These are phyloP conservation scores for Skeletonema costatum DNA, from an alignment of 108 stramenopile species.

Conservation along the genomic window DNA sequence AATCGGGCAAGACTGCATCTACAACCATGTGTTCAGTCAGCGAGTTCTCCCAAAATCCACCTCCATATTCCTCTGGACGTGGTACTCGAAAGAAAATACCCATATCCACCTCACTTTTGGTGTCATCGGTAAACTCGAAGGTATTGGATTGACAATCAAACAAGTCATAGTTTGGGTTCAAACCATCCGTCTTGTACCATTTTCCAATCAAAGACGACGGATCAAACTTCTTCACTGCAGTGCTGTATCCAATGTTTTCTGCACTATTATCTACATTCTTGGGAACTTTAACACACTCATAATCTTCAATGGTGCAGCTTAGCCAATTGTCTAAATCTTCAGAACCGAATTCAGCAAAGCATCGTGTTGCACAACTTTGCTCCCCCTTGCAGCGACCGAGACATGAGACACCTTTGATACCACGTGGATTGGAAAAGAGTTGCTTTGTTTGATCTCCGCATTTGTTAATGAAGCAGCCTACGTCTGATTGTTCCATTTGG, in stretches of 20 bases:
- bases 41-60: slow-evolving; percentile 91
- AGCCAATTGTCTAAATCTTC: slow-evolving; percentile 82
- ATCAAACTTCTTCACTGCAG: slow-evolving; percentile 71
- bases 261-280: slow-evolving; percentile 82
- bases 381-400: slow-evolving; percentile 93
- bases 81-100: slow-evolving; percentile 88
- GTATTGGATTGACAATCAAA: slow-evolving; percentile 95
- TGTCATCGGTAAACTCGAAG: slow-evolving; percentile 59
- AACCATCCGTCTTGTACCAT: slow-evolving; percentile 95
- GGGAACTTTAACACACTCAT: slow-evolving; percentile 87
- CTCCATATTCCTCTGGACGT: slow-evolving; percentile 73
- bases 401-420: slow-evolving; percentile 87
- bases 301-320: slow-evolving; percentile 85
- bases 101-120: slow-evolving; percentile 67
- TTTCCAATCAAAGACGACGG: slow-evolving; percentile 75
- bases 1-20: slow-evolving; percentile 46
- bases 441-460: slow-evolving; percentile 78
- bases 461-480: slow-evolving; percentile 81
- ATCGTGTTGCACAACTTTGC: slow-evolving; percentile 84
- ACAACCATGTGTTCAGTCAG: slow-evolving; percentile 89
- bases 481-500: slow-evolving; percentile 83
- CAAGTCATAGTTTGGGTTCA: slow-evolving; percentile 93
- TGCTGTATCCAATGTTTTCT: slow-evolving; percentile 63
- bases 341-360: slow-evolving; percentile 83
- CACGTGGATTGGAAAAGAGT: slow-evolving; percentile 84